Percentiles rank a stretch among this genome's conserved stretches.
phyloP scores from a whole-genome alignment of 306 rosid species.

The Acacia crassicarpa region DNA sequence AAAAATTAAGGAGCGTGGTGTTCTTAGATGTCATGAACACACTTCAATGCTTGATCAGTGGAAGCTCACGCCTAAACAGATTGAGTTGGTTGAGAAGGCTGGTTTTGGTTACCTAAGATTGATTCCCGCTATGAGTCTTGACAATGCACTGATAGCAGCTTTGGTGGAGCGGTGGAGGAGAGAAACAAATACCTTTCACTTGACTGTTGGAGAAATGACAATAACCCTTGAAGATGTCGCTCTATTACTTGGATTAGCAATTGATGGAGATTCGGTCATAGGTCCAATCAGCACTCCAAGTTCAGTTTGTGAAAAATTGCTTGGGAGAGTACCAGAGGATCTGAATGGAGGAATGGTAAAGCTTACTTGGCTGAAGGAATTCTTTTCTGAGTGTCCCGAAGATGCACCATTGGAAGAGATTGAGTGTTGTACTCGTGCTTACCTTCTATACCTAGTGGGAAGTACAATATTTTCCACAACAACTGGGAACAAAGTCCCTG shows the following conservation, averaged over 20 bases:
- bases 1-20: slow-evolving; percentile 73
- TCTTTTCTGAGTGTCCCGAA: slow-evolving; percentile 65
- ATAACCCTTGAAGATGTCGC: slow-evolving; percentile 92
- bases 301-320: slow-evolving; percentile 68
- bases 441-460: slow-evolving; percentile 67
- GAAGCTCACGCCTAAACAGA: slow-evolving; percentile 76
- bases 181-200: slow-evolving; percentile 93
- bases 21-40: slow-evolving; percentile 93
- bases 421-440: slow-evolving; percentile 60
- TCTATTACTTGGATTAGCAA: slow-evolving; percentile 76
- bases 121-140: slow-evolving; percentile 85
- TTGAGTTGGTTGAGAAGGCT: slow-evolving; percentile 79
- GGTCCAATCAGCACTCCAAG: slow-evolving; percentile 70
- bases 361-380: slow-evolving; percentile 92
- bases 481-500: slow-evolving; percentile 72
- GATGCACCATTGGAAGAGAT: slow-evolving; percentile 49
- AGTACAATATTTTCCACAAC: slow-evolving; percentile 74
- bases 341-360: slow-evolving; percentile 94
- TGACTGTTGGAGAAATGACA: slow-evolving; percentile 84
- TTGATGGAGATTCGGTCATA: slow-evolving; percentile 84
- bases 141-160: slow-evolving; percentile 87
- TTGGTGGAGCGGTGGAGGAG: slow-evolving; percentile 96
- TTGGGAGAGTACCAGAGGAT: slow-evolving; percentile 82
- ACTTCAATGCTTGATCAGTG: slow-evolving; percentile 92
- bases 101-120: slow-evolving; percentile 77